A percentile compares a stretch with the other conserved stretches of the same genome.
phyloP scores from a whole-genome alignment of 768 basidiomycete species.

The Pisolithus marmoratus region DNA sequence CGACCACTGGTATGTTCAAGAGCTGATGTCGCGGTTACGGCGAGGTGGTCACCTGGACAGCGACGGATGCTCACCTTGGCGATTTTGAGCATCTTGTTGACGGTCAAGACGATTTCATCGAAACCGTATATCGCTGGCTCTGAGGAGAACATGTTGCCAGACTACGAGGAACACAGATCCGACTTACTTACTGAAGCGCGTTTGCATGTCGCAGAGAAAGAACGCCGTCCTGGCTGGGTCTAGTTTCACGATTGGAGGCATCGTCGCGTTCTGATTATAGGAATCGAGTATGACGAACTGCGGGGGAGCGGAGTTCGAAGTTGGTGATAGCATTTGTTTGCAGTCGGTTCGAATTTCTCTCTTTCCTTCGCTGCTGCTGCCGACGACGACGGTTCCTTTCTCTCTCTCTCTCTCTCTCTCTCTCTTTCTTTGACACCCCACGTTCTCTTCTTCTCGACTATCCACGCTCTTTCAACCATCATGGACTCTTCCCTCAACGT shows the following conservation, averaged over 20 bases:
- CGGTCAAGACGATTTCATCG: conserved; percentile 61
- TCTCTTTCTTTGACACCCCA: conserved; percentile 29
- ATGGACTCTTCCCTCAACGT: conserved; percentile 36
- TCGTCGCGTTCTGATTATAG: conserved; percentile 1
- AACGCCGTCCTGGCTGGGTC: conserved; percentile 46
- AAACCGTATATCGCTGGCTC: conserved; percentile 60
- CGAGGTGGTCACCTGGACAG: not conserved
- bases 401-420: conserved; percentile 12
- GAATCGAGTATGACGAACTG: not conserved
- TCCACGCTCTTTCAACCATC: conserved; percentile 15
- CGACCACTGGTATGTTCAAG: conserved; percentile 65
- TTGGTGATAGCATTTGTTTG: conserved; percentile 8
- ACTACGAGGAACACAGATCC: not conserved
- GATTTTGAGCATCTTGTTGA: conserved; percentile 70
- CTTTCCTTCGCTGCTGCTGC: conserved; percentile 16
- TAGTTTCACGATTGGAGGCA: conserved; percentile 28
- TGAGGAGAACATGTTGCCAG: conserved; percentile 12
- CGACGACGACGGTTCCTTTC: too few relatives aligned
- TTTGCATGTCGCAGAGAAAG: conserved; percentile 83
- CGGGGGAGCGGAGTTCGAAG: conserved; percentile 22
- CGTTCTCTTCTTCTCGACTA: conserved; percentile 9
- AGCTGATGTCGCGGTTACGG: conserved; percentile 33
- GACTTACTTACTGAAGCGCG: conserved; percentile 65
- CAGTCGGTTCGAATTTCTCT: conserved; percentile 11
- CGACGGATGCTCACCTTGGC: conserved; percentile 50